phyloP scores from a whole-genome alignment of 495 filamentous ascomycete genomes.

The Pseudoneurospora amorphoporcata region DNA sequence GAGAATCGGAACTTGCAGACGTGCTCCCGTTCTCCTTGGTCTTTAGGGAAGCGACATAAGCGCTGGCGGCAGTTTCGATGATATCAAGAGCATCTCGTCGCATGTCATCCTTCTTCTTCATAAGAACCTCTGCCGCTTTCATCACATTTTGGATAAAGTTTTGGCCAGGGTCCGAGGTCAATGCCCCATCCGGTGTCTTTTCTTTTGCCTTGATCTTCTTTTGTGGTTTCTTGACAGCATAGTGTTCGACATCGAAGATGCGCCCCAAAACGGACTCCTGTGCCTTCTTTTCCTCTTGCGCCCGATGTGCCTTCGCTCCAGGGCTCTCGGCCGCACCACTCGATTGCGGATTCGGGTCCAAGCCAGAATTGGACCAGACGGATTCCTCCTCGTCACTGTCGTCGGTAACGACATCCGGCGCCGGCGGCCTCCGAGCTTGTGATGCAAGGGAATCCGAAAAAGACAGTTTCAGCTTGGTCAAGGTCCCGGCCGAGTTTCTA shows the following conservation, averaged over 20 bases:
- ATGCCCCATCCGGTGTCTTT: constrained; percentile 18
- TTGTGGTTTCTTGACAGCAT: constrained; percentile 14
- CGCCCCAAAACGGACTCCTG: constrained; percentile 45
- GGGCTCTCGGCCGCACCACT: constrained; percentile 11
- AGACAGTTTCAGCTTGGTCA: constrained; percentile 45
- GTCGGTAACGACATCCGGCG: constrained; percentile 34
- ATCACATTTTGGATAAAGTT: constrained; percentile 36
- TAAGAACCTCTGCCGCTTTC: constrained; percentile 23
- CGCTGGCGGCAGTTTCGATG: constrained; percentile 34
- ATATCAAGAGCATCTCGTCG: constrained; percentile 31
- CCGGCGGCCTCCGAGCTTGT: constrained; percentile 40
- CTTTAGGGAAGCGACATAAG: constrained; percentile 30
- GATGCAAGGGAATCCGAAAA: constrained; percentile 42
- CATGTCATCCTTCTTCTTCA: constrained; percentile 21
- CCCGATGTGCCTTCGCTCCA: constrained; percentile 29
- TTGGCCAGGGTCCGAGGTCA: constrained; percentile 13
- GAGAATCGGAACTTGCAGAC: background rate
- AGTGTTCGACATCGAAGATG: constrained; percentile 42
- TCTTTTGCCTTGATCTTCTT: constrained; percentile 20
- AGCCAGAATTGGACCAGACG: background rate
- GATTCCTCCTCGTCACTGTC: constrained; percentile 17
- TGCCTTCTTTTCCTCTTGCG: constrained; percentile 37
- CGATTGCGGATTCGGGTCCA: background rate
- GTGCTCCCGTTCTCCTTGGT: constrained; percentile 1
- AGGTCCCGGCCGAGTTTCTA: constrained; percentile 36